phyloP scores from a whole-genome alignment of 306 rosid species.

The Rosa chinensis region DNA sequence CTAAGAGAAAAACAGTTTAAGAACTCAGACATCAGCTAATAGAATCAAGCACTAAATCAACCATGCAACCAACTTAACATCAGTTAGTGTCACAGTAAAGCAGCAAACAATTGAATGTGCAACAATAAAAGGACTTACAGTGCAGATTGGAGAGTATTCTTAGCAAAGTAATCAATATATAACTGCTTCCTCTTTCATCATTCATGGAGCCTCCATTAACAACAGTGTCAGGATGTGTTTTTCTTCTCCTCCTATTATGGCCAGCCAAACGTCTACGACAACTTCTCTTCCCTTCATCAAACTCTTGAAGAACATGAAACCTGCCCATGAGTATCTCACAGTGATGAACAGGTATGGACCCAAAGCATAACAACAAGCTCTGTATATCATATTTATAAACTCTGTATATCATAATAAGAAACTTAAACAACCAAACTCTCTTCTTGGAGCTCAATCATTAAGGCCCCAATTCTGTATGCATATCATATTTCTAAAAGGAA shows the following conservation, averaged over 20 bases:
- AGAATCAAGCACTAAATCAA: not conserved
- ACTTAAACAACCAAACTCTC: constrained; percentile 10
- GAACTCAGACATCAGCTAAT: not conserved
- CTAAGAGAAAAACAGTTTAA: not conserved
- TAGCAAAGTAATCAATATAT: constrained; percentile 63
- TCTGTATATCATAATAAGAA: not conserved
- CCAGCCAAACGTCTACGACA: constrained; percentile 92
- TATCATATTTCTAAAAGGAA: constrained; percentile 1
- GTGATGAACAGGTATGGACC: constrained; percentile 4
- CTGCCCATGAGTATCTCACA: constrained; percentile 45
- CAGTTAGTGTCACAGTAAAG: constrained; percentile 10
- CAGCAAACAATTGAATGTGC: constrained; percentile 24
- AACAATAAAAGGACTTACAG: constrained; percentile 46
- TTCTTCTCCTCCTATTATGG: constrained; percentile 83
- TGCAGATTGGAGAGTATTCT: constrained; percentile 76
- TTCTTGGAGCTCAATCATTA: not conserved
- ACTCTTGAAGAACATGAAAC: constrained; percentile 90
- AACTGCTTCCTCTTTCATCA: constrained; percentile 68
- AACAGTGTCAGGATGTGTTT: constrained; percentile 64
- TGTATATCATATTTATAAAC: not conserved
- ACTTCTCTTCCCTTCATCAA: constrained; percentile 94
- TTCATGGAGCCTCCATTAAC: constrained; percentile 59
- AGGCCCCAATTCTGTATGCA: not conserved
- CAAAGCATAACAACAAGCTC: not conserved
- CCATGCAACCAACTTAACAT: not conserved